Evolutionary conservation across 768 basidiomycete species (phyloP), one percentile per base, ranked within the genome.

Genomic region (Russula brevipes): DNA sequence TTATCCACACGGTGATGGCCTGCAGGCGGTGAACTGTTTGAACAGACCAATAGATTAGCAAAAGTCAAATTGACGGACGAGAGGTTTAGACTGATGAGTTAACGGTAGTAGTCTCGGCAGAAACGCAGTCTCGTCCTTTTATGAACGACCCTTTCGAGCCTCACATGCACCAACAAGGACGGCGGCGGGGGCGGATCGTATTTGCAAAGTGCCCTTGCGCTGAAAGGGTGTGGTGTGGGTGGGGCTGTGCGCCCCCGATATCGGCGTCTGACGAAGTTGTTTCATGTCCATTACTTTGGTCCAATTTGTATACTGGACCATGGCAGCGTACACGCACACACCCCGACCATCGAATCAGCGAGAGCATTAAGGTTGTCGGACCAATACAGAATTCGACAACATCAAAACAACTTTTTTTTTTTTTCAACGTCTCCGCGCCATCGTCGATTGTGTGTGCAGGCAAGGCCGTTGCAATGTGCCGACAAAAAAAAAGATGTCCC

Each of bases 301-400:
- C 12, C 41, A 46, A 24, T 42, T 39, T 51, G 36, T 55, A 50
- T 16, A 47, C 58, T 24, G 24, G 24, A 24, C 24, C 24, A 24
- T 24, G 24, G 45, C 16, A 14, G n/a, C 16, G 24, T 36, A 14
- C 7, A 19, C 52, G 39, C 19, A 19, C 19, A 38, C 38, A 33
- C 19, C 39, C 38, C n/a, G 36, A 59, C 31, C 24, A 11, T 55
- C 41, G 47, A 64, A 59, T 49, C 17, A 24, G 39, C 47, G 52
- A 39, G n/a, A 41, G 38, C 17, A 39, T 47, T 54, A 54, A 44
- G 44, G 53, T 64, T 64, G 12, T 42, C 30, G n/a, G 16, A 49
- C 38, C n/a, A 31, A 17, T 36, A 57, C 45, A 35, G 55, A 59
- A 42, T 59, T 46, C 38, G 52, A 63, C 47, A 52, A 58, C 17